phyloP scores from a whole-genome alignment of 2,329 filamentous ascomycete genomes.

The Triangularia verruculosa region DNA sequence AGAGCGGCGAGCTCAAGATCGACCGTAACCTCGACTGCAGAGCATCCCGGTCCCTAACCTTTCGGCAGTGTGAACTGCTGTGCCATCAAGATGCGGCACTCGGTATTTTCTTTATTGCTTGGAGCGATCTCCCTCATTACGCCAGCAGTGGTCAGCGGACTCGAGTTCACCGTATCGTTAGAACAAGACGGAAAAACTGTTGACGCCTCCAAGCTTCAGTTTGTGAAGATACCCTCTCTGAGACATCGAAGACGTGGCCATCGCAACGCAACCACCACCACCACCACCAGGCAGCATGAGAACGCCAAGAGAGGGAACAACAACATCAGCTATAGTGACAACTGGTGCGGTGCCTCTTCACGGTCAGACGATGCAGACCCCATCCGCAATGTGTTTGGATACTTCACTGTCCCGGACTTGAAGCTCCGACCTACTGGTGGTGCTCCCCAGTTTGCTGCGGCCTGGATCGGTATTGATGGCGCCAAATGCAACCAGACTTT shows the following conservation, averaged over 20 bases:
- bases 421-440: constrained; percentile 19
- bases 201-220: constrained; percentile 16
- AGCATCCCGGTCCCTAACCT: background rate
- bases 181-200: constrained; percentile 18
- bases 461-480: constrained; percentile 35
- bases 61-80: background rate
- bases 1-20: background rate
- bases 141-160: constrained; percentile 18
- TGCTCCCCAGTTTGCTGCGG: constrained; percentile 29
- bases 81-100: constrained; percentile 22
- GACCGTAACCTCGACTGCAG: background rate
- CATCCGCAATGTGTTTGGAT: constrained; percentile 27
- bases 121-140: constrained; percentile 13
- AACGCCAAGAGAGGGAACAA: constrained; percentile 14
- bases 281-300: background rate
- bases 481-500: constrained; percentile 29
- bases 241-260: constrained; percentile 17
- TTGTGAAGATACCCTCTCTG: constrained; percentile 21
- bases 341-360: constrained; percentile 32
- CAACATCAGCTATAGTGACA: constrained; percentile 26
- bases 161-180: constrained; percentile 24
- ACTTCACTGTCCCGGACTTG: constrained; percentile 30
- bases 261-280: background rate
- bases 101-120: constrained; percentile 14
- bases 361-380: constrained; percentile 20